phyloP scores from a whole-genome alignment of 2,329 filamentous ascomycete genomes.

The Cladobotryum protrusum region DNA sequence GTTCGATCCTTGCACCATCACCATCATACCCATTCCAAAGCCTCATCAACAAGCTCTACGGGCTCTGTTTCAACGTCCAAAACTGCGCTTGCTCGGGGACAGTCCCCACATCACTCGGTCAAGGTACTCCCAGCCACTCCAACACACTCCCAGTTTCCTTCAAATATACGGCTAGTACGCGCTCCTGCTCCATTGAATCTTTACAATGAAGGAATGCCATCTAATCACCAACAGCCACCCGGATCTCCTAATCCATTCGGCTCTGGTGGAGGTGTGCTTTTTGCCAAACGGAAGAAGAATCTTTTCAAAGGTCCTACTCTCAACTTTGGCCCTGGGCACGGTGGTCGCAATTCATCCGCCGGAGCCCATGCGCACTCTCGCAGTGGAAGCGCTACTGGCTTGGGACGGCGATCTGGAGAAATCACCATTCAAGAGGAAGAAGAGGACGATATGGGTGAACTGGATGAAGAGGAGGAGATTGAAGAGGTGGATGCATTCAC shows the following conservation, averaged over 20 bases:
- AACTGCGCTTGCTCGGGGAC: conserved; percentile 55
- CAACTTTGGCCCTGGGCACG: conserved; percentile 40
- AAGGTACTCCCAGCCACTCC: conserved; percentile 94
- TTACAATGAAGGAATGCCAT: conserved; percentile 55
- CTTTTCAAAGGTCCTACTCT: conserved; percentile 76
- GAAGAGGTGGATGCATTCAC: conserved; percentile 56
- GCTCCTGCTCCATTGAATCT: conserved; percentile 44
- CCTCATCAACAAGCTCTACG: conserved; percentile 83
- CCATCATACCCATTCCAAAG: conserved; percentile 84
- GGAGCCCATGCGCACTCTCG: conserved; percentile 45
- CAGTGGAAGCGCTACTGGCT: conserved; percentile 55
- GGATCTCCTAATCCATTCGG: conserved; percentile 54
- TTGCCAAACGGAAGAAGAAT: conserved; percentile 74
- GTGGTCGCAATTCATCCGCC: conserved; percentile 33
- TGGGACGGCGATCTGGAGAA: conserved; percentile 65
- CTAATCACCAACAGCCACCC: conserved; percentile 35
- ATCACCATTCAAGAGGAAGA: conserved; percentile 66
- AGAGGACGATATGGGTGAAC: conserved; percentile 41
- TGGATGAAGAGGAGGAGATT: conserved; percentile 42
- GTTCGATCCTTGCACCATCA: conserved; percentile 87
- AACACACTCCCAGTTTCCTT: conserved; percentile 67
- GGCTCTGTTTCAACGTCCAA: conserved; percentile 66
- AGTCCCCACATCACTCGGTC: conserved; percentile 82
- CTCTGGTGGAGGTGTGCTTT: conserved; percentile 55
- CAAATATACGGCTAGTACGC: conserved; percentile 77